A percentile compares a stretch with the other conserved stretches of the same genome.
Conservation (phyloP, 192 early-diverging fungal species). For the Coemansia brasiliensis region DNA sequence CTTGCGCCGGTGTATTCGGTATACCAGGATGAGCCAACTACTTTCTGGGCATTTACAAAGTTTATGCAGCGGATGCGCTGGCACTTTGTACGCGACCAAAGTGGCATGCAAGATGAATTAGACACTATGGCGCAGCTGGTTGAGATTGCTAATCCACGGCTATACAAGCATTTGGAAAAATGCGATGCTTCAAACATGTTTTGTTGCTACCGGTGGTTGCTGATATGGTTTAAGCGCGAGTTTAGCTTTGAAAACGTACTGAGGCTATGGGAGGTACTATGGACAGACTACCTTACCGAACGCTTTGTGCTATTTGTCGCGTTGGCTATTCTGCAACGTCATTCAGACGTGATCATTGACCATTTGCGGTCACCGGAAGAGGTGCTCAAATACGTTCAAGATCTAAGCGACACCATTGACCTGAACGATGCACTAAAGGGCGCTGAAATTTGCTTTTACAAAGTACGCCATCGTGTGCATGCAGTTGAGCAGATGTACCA, state of each 20-base stretch:
- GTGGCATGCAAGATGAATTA: slow-evolving; percentile 91
- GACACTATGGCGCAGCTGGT: slow-evolving; percentile 76
- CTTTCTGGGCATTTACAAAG: slow-evolving; percentile 90
- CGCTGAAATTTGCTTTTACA: slow-evolving; percentile 74
- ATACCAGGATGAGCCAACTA: slow-evolving; percentile 82
- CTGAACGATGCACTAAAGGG: slow-evolving; percentile 74
- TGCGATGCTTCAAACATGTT: slow-evolving; percentile 89
- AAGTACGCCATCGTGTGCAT: slow-evolving; percentile 38
- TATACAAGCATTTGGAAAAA: slow-evolving; percentile 79
- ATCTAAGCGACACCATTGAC: slow-evolving; percentile 75
- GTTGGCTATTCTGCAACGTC: slow-evolving; percentile 89
- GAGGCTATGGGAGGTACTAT: slow-evolving; percentile 87
- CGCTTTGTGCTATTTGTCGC: slow-evolving; percentile 94
- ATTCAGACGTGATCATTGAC: slow-evolving; percentile 77
- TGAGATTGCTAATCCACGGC: slow-evolving; percentile 81
- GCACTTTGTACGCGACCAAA: slow-evolving; percentile 92
- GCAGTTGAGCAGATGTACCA: slow-evolving; percentile 29
- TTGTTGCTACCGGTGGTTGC: slow-evolving; percentile 96
- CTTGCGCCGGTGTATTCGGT: slow-evolving; percentile 86
- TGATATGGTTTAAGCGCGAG: slow-evolving; percentile 97
- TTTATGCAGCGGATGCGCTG: slow-evolving; percentile 90
- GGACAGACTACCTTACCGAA: slow-evolving; percentile 69
- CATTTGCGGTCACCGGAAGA: slow-evolving; percentile 86
- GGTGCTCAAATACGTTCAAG: slow-evolving; percentile 90
- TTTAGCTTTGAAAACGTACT: slow-evolving; percentile 84